Percentiles rank a stretch among this genome's conserved stretches.
Conservation (phyloP, 2,329 filamentous ascomycete species). For the Alternaria viburni region DNA sequence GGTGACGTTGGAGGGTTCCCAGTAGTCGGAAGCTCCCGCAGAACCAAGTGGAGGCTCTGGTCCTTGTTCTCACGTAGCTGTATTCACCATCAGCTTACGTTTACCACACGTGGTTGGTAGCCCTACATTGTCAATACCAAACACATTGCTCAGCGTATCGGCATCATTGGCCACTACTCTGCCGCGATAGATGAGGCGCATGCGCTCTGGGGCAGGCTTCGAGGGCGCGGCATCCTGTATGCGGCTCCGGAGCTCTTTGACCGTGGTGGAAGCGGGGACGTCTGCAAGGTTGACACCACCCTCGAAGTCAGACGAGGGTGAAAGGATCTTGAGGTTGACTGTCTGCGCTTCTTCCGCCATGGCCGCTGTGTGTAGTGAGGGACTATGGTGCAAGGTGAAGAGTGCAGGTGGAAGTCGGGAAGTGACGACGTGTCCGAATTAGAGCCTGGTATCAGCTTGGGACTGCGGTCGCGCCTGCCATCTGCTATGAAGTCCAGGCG, state of each 20-base stretch:
- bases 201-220: conserved; percentile 48
- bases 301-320: conserved; percentile 48
- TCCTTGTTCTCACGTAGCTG: conserved; percentile 46
- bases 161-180: conserved; percentile 58
- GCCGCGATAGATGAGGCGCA: conserved; percentile 66
- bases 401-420: not conserved
- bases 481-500: conserved; percentile 1
- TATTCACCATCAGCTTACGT: conserved; percentile 17
- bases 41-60: conserved; percentile 48
- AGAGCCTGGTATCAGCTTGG: conserved; percentile 23
- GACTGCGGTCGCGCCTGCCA: conserved; percentile 8
- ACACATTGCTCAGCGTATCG: conserved; percentile 56
- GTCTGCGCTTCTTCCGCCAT: conserved; percentile 33
- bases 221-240: conserved; percentile 58
- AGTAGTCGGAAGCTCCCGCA: conserved; percentile 40
- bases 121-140: conserved; percentile 59
- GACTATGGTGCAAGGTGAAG: conserved; percentile 3
- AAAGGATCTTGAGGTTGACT: conserved; percentile 49
- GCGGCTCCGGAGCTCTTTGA: conserved; percentile 60
- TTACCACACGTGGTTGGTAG: not conserved
- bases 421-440: conserved; percentile 29
- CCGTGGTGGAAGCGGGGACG: conserved; percentile 50
- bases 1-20: conserved; percentile 14
- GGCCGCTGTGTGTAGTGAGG: conserved; percentile 5
- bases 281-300: conserved; percentile 39